Evolutionary conservation across 768 basidiomycete genomes (phyloP), one percentile per base, ranked within the genome.

Genomic region (Hysterangium stoloniferum): DNA sequence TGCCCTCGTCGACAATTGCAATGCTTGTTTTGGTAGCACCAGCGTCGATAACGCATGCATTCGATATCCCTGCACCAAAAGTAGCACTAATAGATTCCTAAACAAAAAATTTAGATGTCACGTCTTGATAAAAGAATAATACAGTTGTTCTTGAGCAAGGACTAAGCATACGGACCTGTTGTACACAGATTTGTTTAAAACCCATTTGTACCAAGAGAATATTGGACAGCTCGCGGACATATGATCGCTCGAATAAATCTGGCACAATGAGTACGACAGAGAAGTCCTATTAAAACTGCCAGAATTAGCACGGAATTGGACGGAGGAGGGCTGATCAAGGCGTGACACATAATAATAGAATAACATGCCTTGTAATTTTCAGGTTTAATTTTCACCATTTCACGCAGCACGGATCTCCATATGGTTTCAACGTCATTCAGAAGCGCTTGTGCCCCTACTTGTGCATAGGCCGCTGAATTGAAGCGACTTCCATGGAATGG

Each of bases 1-100:
- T 62, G 2, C 96, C 96, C 59, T 99, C 96, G 52, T 98, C 96
- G 2, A 98, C 86, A 61, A 94, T 97, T 0, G 93, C 82, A 35
- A 99, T 79, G 53, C 79, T 90, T 1, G 89, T 92, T 49, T 75
- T 79, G 13, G 72, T 75, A 11, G 95, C 87, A 3, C 96, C 96
- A 45, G 98, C 84, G 63, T 99, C 91, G 31, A 99, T 87, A 4
- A 99, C 89, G 60, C 96, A 98, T 9, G 94, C 96, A 59, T 82
- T 86, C 0, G 90, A 90, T 45, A 98, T 82, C 6, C 95, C 95
- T 6, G 95, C 93, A 19, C 94, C 94, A 62, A 94, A 97, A 0
- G 91, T 91, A 3, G 94, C 92, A 29, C 89, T 87, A 34, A 95
- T 71, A 3, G 91, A 86, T 72, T 96, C 94, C 90, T 96, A 55